phyloP scores from a whole-genome alignment of 495 filamentous ascomycete genomes.

The Penicillium samsonianum region DNA sequence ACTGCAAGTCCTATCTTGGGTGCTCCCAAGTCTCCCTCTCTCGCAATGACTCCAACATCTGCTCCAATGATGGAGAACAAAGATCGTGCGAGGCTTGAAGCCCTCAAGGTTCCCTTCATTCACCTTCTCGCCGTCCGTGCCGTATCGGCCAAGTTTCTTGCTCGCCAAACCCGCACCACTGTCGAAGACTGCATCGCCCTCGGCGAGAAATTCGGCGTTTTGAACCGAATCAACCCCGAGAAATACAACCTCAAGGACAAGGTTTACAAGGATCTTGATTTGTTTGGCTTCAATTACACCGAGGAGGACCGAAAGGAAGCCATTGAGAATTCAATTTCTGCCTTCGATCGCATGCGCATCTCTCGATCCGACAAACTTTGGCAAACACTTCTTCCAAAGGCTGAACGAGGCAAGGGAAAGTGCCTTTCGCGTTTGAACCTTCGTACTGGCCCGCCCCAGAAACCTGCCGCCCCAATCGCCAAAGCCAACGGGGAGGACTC shows the following conservation, averaged over 20 bases:
- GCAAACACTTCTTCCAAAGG: conserved; percentile 73
- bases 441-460: conserved; percentile 54
- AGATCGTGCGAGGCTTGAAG: conserved; percentile 54
- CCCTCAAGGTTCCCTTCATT: conserved; percentile 60
- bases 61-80: conserved; percentile 56
- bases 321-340: conserved; percentile 80
- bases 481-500: conserved; percentile 58
- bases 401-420: conserved; percentile 79
- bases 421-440: conserved; percentile 75
- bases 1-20: conserved; percentile 65
- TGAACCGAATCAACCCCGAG: conserved; percentile 59
- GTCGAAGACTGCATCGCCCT: conserved; percentile 58
- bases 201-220: conserved; percentile 56
- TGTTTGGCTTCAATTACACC: conserved; percentile 74
- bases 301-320: conserved; percentile 68
- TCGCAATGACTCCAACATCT: conserved; percentile 43
- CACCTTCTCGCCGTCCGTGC: conserved; percentile 70
- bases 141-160: conserved; percentile 57
- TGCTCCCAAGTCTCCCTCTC: conserved; percentile 45
- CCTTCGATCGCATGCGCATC: conserved; percentile 79
- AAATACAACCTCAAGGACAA: conserved; percentile 71
- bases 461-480: conserved; percentile 55
- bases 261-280: conserved; percentile 78
- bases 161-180: conserved; percentile 55
- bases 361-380: conserved; percentile 70